These are phyloP conservation scores for Glarea lozoyensis DNA, from an alignment of 495 filamentous ascomycete genomes.

Conservation along the genomic window DNA sequence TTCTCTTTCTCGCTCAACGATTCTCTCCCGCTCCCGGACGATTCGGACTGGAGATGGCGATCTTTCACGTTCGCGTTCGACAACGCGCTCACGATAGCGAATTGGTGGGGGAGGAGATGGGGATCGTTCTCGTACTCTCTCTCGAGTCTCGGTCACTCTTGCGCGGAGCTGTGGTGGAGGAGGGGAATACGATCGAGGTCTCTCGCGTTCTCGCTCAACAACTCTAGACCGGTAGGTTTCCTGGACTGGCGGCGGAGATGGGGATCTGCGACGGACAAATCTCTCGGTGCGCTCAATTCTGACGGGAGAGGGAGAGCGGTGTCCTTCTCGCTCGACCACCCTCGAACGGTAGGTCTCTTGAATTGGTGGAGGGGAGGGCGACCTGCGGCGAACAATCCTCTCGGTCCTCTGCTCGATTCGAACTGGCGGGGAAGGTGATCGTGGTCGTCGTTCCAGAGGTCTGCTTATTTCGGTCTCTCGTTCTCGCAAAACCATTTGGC, in stretches of 20 bases:
- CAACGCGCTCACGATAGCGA: constrained; percentile 12
- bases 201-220: constrained; percentile 25
- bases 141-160: constrained; percentile 19
- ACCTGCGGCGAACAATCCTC: constrained; percentile 12
- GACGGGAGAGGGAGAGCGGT: constrained; percentile 38
- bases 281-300: too few species aligned
- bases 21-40: constrained; percentile 13
- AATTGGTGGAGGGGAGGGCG: constrained; percentile 17
- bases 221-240: too few species aligned
- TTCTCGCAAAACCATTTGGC: constrained; percentile 36
- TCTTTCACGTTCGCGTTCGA: constrained; percentile 21
- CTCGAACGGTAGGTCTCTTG: constrained; percentile 26
- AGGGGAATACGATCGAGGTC: constrained; percentile 35
- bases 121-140: constrained; percentile 19
- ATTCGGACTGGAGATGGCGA: constrained; percentile 26
- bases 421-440: constrained; percentile 27
- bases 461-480: constrained; percentile 17
- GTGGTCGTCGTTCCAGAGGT: constrained; percentile 20
- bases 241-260: too few species aligned
- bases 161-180: constrained; percentile 23
- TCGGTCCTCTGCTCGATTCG: constrained; percentile 1
- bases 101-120: constrained; percentile 22
- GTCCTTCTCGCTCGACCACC: constrained; percentile 33
- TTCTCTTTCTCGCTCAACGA: constrained; percentile 21
- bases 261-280: too few species aligned